Base-by-base conservation (phyloP, 768 basidiomycete genomes). In the Pisolithus marmoratus region DNA sequence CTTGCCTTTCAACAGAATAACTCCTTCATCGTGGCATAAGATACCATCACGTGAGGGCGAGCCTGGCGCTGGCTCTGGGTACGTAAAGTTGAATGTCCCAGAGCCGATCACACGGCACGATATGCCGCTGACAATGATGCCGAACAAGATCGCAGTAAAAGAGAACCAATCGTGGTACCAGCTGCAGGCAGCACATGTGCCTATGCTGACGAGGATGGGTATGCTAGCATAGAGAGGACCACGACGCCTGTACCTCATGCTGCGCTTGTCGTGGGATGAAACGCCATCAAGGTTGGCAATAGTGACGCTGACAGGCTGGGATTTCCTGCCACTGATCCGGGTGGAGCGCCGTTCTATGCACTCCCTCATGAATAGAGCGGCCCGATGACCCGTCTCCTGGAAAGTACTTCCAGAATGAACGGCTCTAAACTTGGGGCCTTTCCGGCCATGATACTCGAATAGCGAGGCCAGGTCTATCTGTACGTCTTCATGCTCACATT, bases 41-140 rank as follows among this genome's bases (percentile, higher is more conserved):
- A 66, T 46, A 8, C 70, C 70, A 40, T 70, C 54, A 26, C 60
- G 69, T 0, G n/a, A 51, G 0, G 65, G 69, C 0, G 60, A 50
- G 9, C 56, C 58, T 3, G 8, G 1, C 1, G 59, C 57, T 22
- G 68, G 57, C 15, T 26, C 20, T 17, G 54, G 44, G 34, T 51
- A 50, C 14, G 40, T 34, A 46, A 67, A 54, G 5, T 11, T 23
- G 3, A 69, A 55, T 20, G 45, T 53, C 38, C 60, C 69, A 0
- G 56, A 61, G 2, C 68, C 68, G 6, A 69, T 58, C 2, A 58
- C 53, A 8, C 57, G 48, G 46, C 60, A 58, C 14, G 69, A 57
- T 5, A 65, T 27, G n/a, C 69, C 69, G 12, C 56, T 59, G 47
- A 61, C 49, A 8, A 71, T 17, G 15, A 71, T 68, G 8, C 70